phyloP scores from a whole-genome alignment of 345 rosid genomes.

The Barbarea vulgaris region DNA sequence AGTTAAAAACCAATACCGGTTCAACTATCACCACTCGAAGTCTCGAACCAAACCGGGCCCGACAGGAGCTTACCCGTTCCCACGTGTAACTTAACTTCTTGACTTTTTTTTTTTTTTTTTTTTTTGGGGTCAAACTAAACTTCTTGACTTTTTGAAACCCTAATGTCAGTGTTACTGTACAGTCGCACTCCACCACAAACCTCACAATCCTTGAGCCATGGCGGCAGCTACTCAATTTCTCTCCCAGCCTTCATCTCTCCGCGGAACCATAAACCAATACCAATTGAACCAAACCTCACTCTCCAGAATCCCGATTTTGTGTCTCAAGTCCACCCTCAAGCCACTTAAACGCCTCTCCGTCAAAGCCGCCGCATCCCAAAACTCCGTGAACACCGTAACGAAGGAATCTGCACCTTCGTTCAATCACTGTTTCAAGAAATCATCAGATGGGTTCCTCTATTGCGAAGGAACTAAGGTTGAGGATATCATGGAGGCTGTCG shows the following conservation, averaged over 20 bases:
- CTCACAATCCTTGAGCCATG: slow-evolving; percentile 18
- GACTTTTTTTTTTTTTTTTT: neutral
- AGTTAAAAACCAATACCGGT: neutral
- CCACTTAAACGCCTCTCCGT: slow-evolving; percentile 48
- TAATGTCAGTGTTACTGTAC: slow-evolving; percentile 22
- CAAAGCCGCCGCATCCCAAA: slow-evolving; percentile 60
- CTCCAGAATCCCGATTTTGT: slow-evolving; percentile 44
- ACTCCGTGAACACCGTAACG: slow-evolving; percentile 42
- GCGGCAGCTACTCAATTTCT: slow-evolving; percentile 38
- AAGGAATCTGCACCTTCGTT: slow-evolving; percentile 41
- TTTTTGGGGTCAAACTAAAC: neutral
- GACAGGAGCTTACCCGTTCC: neutral
- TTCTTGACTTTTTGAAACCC: slow-evolving; percentile 22
- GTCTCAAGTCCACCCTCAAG: slow-evolving; percentile 41
- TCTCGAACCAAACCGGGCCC: slow-evolving; percentile 1
- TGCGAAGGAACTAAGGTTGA: slow-evolving; percentile 85
- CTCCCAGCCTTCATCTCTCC: slow-evolving; percentile 43
- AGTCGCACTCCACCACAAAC: slow-evolving; percentile 7
- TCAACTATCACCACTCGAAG: neutral
- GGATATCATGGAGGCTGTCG: slow-evolving; percentile 75
- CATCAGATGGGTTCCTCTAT: slow-evolving; percentile 78
- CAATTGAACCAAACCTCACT: slow-evolving; percentile 45
- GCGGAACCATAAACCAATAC: slow-evolving; percentile 44
- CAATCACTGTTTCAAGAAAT: slow-evolving; percentile 78
- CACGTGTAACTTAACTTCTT: slow-evolving; percentile 24